Evolutionary conservation across 495 filamentous ascomycete genomes (phyloP).

Genomic region (Cercophora scortea): DNA sequence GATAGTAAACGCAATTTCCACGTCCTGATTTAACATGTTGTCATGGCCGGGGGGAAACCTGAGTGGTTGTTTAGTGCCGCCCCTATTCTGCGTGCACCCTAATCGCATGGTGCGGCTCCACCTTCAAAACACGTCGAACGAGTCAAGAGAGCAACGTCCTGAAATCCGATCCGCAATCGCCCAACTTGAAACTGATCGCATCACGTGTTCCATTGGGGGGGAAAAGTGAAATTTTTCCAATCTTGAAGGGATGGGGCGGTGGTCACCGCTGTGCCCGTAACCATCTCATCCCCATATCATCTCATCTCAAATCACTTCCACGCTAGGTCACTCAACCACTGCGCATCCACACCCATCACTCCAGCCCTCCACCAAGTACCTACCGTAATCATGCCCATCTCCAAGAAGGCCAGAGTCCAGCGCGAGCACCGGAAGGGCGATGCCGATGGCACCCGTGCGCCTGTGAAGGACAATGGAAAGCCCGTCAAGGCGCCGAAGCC

Average conservation of each 20-base stretch:
- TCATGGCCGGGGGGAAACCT: no score
- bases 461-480: slow-evolving; percentile 1
- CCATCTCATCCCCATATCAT: background rate
- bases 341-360: background rate
- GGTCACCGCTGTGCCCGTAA: background rate
- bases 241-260: background rate
- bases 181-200: no score
- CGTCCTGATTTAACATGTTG: no score
- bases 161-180: no score
- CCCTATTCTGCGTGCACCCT: no score
- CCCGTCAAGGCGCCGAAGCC: slow-evolving; percentile 1
- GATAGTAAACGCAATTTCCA: no score
- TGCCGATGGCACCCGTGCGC: slow-evolving; percentile 2
- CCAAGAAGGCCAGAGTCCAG: slow-evolving; percentile 4
- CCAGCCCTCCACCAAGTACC: background rate
- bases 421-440: slow-evolving; percentile 5
- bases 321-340: background rate
- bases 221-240: background rate
- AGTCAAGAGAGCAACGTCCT: no score
- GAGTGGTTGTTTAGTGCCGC: no score
- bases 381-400: slow-evolving; percentile 3
- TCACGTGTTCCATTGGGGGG: background rate
- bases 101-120: no score
- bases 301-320: background rate
- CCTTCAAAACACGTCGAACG: no score